Conservation (phyloP, 2,329 filamentous ascomycete genomes). For the Penicillium sp. region DNA sequence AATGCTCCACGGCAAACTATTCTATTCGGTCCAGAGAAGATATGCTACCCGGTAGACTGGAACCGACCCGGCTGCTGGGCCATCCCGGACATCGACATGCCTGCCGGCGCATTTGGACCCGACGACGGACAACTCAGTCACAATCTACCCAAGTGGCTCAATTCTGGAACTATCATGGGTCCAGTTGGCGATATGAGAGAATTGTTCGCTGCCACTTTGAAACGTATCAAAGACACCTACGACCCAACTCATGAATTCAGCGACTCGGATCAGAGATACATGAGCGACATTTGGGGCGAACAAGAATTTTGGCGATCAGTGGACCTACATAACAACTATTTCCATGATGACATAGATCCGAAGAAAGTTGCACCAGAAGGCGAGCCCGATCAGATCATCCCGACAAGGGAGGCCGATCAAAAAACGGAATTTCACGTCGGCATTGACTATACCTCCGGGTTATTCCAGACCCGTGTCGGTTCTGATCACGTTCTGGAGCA, state of each 20-base stretch:
- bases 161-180: conserved; percentile 17
- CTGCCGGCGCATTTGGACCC: conserved; percentile 13
- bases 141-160: conserved; percentile 13
- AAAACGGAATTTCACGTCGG: conserved; percentile 14
- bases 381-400: conserved; percentile 1
- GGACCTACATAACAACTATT: conserved; percentile 5
- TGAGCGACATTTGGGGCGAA: conserved; percentile 18
- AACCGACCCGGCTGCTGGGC: conserved; percentile 16
- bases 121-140: conserved; percentile 10
- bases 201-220: conserved; percentile 12
- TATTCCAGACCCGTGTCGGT: conserved; percentile 16
- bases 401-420: conserved; percentile 1
- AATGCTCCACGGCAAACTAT: conserved; percentile 13
- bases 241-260: conserved; percentile 10
- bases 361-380: conserved; percentile 5
- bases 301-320: conserved; percentile 15
- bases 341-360: conserved; percentile 11
- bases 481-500: conserved; percentile 12
- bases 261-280: conserved; percentile 18
- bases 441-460: conserved; percentile 9
- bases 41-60: conserved; percentile 13
- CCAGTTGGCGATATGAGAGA: conserved; percentile 14
- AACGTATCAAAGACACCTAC: conserved; percentile 12
- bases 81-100: conserved; percentile 11
- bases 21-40: conserved; percentile 17